Evolutionary conservation across 306 rosid genomes (phyloP).

Genomic region (Castanea mollissima): DNA sequence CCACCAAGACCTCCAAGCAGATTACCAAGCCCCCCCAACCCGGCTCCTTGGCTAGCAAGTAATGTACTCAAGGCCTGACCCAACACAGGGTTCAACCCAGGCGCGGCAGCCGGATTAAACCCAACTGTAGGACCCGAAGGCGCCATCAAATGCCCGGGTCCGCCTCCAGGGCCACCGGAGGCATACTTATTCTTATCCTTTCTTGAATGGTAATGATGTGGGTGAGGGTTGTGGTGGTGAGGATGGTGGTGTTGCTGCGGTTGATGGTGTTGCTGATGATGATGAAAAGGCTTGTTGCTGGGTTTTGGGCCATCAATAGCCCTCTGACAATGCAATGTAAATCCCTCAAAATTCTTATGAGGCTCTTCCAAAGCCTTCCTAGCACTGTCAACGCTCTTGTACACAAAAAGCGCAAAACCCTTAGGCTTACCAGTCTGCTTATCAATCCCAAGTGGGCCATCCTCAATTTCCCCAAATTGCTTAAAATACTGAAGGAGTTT

Average conservation of each 20-base stretch:
- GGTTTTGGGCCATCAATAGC: slow-evolving; percentile 70
- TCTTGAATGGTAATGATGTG: slow-evolving; percentile 41
- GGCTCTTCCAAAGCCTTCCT: slow-evolving; percentile 70
- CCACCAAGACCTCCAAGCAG: slow-evolving; percentile 64
- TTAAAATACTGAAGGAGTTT: slow-evolving; percentile 47
- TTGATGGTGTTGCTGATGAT: slow-evolving; percentile 34
- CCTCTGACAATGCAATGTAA: slow-evolving; percentile 55
- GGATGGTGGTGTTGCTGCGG: slow-evolving; percentile 20
- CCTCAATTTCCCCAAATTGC: slow-evolving; percentile 66
- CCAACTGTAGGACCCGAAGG: slow-evolving; percentile 56
- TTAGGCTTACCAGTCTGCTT: slow-evolving; percentile 57
- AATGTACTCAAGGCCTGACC: slow-evolving; percentile 64
- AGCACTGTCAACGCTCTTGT: slow-evolving; percentile 45
- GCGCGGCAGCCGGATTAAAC: slow-evolving; percentile 50
- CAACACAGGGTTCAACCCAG: slow-evolving; percentile 53
- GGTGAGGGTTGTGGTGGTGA: slow-evolving; percentile 31
- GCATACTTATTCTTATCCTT: slow-evolving; percentile 58
- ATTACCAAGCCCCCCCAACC: slow-evolving; percentile 63
- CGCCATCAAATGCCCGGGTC: slow-evolving; percentile 50
- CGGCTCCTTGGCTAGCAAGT: slow-evolving; percentile 68
- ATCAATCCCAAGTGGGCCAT: slow-evolving; percentile 65
- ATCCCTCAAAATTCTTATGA: slow-evolving; percentile 52
- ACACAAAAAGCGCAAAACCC: slow-evolving; percentile 58
- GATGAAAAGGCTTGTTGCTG: slow-evolving; percentile 42
- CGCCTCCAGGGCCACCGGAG: slow-evolving; percentile 28